These are phyloP conservation scores for Novymonas esmeraldas DNA, from an alignment of 208 protist genomes.

Conservation along the genomic window DNA sequence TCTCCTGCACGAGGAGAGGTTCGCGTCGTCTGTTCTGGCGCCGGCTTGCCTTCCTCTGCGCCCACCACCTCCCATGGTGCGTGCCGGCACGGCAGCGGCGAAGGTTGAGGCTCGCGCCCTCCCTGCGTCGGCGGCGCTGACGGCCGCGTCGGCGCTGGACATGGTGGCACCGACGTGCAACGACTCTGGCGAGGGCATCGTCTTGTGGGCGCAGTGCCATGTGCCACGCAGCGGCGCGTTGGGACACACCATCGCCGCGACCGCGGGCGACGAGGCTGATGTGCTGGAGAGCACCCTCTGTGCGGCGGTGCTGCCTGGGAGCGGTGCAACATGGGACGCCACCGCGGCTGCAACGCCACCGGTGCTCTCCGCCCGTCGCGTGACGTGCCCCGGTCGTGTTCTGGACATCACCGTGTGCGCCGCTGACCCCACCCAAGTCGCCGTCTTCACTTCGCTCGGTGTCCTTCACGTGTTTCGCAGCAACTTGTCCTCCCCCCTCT, in stretches of 20 bases:
- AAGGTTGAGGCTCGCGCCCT: neutral
- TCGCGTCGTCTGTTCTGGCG: slow-evolving; percentile 6
- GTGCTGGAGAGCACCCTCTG: slow-evolving; percentile 7
- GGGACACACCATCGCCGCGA: neutral
- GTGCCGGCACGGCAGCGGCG: neutral
- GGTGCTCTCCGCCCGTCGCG: neutral
- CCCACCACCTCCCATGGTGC: neutral
- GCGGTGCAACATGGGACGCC: neutral
- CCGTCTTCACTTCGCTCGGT: slow-evolving; percentile 18
- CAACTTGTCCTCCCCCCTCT: slow-evolving; percentile 16
- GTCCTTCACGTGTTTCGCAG: slow-evolving; percentile 16
- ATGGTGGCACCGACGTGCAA: slow-evolving; percentile 22
- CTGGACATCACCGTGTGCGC: slow-evolving; percentile 15
- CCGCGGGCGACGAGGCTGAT: neutral
- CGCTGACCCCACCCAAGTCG: slow-evolving; percentile 17
- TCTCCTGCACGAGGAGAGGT: slow-evolving; percentile 24
- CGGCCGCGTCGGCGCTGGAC: neutral
- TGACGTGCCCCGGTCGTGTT: slow-evolving; percentile 5
- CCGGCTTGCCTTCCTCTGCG: slow-evolving; percentile 11
- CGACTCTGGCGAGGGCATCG: slow-evolving; percentile 21
- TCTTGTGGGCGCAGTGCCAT: slow-evolving; percentile 12
- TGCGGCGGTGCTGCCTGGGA: slow-evolving; percentile 19
- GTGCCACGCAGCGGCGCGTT: neutral
- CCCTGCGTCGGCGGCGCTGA: neutral
- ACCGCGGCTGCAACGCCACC: neutral